These are phyloP conservation scores for Cercospora sesami DNA, from an alignment of 2,329 filamentous ascomycete species.

Conservation along the genomic window DNA sequence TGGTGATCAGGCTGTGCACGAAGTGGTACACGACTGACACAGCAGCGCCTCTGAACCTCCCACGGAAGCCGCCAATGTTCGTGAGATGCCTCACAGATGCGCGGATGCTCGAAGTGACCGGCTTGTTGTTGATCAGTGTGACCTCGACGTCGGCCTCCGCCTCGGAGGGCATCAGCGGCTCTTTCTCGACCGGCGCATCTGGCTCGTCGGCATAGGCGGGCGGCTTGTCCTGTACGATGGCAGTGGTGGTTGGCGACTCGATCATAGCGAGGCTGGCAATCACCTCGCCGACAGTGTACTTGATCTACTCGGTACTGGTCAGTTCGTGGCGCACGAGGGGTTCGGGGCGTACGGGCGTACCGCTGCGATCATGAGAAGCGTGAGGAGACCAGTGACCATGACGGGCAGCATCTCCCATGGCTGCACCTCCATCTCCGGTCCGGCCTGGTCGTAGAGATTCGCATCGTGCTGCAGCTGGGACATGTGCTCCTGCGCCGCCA, in stretches of 20 bases:
- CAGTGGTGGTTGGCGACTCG: slow-evolving; percentile 59
- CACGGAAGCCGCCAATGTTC: slow-evolving; percentile 38
- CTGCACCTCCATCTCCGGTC: slow-evolving; percentile 30
- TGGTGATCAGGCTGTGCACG: slow-evolving; percentile 31
- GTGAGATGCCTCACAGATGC: slow-evolving; percentile 55
- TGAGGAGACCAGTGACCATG: slow-evolving; percentile 40
- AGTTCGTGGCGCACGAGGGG: slow-evolving; percentile 11
- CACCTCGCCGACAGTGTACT: slow-evolving; percentile 61
- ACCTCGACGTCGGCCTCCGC: slow-evolving; percentile 45
- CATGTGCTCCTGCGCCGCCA: slow-evolving; percentile 34
- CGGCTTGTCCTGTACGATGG: slow-evolving; percentile 45
- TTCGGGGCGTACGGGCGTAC: slow-evolving; percentile 36
- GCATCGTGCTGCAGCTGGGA: slow-evolving; percentile 34
- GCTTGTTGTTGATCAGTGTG: slow-evolving; percentile 53
- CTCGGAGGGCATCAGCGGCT: slow-evolving; percentile 41
- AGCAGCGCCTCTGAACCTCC: slow-evolving; percentile 40
- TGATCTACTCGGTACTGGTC: slow-evolving; percentile 28
- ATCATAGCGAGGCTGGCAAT: slow-evolving; percentile 64
- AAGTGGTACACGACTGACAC: slow-evolving; percentile 40
- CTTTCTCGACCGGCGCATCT: slow-evolving; percentile 46
- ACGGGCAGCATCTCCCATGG: slow-evolving; percentile 34
- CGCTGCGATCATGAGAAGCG: slow-evolving; percentile 46
- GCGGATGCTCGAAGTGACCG: slow-evolving; percentile 62
- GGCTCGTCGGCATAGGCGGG: slow-evolving; percentile 52
- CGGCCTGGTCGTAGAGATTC: slow-evolving; percentile 33